Conservation (phyloP, 495 filamentous ascomycete genomes). For the Barbatosphaeria neglecta region DNA sequence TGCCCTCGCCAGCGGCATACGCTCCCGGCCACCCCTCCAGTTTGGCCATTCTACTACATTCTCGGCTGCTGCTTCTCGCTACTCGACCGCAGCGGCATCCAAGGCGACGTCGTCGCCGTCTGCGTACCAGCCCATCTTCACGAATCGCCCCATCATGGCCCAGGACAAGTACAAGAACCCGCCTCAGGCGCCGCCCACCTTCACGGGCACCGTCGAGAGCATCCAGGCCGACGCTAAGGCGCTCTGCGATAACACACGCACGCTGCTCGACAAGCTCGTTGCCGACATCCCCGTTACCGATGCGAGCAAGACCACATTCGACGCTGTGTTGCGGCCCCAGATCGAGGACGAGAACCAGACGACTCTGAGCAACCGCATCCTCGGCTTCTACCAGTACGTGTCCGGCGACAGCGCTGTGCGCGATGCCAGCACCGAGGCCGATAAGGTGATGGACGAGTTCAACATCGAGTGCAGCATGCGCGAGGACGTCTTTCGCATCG, state of each 20-base stretch:
- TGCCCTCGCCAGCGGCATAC: slow-evolving; percentile 46
- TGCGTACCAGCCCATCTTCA: slow-evolving; percentile 3
- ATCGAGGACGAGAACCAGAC: slow-evolving; percentile 55
- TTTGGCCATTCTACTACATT: slow-evolving; percentile 10
- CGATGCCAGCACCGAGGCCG: slow-evolving; percentile 47
- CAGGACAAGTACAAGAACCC: slow-evolving; percentile 50
- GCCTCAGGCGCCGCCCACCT: slow-evolving; percentile 74
- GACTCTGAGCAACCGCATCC: slow-evolving; percentile 46
- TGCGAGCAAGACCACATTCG: slow-evolving; percentile 47
- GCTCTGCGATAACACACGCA: slow-evolving; percentile 56
- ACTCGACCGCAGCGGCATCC: neutral
- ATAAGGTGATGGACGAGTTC: slow-evolving; percentile 50
- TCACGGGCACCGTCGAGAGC: slow-evolving; percentile 69
- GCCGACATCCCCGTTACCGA: slow-evolving; percentile 45
- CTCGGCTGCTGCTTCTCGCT: slow-evolving; percentile 4
- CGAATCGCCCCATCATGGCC: slow-evolving; percentile 9
- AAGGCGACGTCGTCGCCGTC: neutral
- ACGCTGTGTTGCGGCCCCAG: slow-evolving; percentile 51
- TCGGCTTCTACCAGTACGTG: slow-evolving; percentile 73
- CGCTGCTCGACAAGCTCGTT: slow-evolving; percentile 64
- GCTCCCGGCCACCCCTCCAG: slow-evolving; percentile 5
- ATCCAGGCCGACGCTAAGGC: slow-evolving; percentile 66
- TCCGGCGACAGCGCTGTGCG: slow-evolving; percentile 57
- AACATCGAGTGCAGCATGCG: slow-evolving; percentile 49
- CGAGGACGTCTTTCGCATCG: slow-evolving; percentile 47